A percentile compares a stretch with the other conserved stretches of the same genome.
Evolutionary conservation across 305 asterid species (phyloP).

Genomic region (Striga hermonthica): DNA sequence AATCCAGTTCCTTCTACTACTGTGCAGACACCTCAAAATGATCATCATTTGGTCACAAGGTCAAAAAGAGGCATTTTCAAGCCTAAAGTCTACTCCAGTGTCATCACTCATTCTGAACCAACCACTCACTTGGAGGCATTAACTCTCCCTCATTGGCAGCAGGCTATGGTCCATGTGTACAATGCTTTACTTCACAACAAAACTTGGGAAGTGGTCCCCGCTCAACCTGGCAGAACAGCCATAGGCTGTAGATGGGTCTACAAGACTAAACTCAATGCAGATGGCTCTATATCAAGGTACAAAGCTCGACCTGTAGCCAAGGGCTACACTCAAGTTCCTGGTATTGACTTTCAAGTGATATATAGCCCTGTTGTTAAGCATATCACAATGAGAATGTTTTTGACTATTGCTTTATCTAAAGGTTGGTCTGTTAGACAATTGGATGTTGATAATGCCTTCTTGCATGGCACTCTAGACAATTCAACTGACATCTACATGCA

Average conservation of each 20-base stretch:
- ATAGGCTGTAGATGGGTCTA: neutral
- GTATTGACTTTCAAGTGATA: neutral
- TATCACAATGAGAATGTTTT: neutral
- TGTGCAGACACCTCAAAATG: neutral
- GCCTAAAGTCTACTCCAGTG: neutral
- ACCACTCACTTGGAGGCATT: too few species aligned
- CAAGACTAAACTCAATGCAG: neutral
- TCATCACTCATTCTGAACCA: neutral
- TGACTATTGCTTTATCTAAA: neutral
- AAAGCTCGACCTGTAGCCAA: neutral
- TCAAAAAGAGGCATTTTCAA: neutral
- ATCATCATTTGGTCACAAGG: neutral
- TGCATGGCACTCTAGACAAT: neutral
- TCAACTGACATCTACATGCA: neutral
- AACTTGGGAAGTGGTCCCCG: neutral
- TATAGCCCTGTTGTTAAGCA: neutral
- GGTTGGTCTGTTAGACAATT: neutral
- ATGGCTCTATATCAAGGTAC: neutral
- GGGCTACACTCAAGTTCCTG: neutral
- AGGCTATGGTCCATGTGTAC: too few species aligned
- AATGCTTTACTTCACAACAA: too few species aligned
- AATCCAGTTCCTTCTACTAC: rapidly evolving
- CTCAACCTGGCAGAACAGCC: too few species aligned
- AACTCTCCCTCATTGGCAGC: too few species aligned
- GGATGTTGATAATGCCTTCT: neutral